These are phyloP conservation scores for Sarocladiaceae sp. DNA, from an alignment of 2,329 filamentous ascomycete species.

Conservation along the genomic window DNA sequence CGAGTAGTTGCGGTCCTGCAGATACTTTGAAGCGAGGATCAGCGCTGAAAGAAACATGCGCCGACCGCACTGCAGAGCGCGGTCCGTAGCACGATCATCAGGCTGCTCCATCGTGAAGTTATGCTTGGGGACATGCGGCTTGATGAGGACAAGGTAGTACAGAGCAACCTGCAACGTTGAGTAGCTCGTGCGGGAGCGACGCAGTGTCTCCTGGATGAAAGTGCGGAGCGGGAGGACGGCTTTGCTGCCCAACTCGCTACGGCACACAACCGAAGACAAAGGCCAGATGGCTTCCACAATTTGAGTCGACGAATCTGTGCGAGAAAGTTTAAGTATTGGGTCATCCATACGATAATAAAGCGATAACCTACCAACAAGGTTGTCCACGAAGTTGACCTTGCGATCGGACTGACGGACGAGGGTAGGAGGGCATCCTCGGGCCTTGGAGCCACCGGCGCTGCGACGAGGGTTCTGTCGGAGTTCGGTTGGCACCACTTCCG, in stretches of 20 bases:
- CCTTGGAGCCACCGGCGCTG: conserved; percentile 46
- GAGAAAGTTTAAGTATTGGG: conserved; percentile 26
- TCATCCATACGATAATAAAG: conserved; percentile 12
- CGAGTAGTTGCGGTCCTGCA: conserved; percentile 97
- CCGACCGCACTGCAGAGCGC: conserved; percentile 87
- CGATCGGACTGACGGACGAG: conserved; percentile 84
- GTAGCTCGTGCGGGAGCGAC: conserved; percentile 92
- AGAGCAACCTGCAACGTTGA: conserved; percentile 94
- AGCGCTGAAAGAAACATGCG: conserved; percentile 95
- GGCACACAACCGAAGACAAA: conserved; percentile 72
- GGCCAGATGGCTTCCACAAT: conserved; percentile 98
- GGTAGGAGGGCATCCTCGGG: conserved; percentile 58
- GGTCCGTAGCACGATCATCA: conserved; percentile 62
- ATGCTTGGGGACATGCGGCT: conserved; percentile 74
- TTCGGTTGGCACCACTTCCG: conserved; percentile 47
- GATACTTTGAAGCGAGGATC: conserved; percentile 94
- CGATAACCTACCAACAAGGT: conserved; percentile 82
- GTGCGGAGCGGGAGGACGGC: conserved; percentile 83
- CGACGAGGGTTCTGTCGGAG: conserved; percentile 59
- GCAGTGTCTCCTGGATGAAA: conserved; percentile 95
- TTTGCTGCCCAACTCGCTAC: conserved; percentile 64
- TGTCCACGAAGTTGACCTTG: conserved; percentile 93
- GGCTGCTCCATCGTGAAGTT: conserved; percentile 85
- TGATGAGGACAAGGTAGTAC: conserved; percentile 93
- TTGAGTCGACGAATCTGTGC: conserved; percentile 86